Evolutionary conservation across 371 early-diverging fungal genomes (phyloP).

Genomic region (Zychaea mexicana): DNA sequence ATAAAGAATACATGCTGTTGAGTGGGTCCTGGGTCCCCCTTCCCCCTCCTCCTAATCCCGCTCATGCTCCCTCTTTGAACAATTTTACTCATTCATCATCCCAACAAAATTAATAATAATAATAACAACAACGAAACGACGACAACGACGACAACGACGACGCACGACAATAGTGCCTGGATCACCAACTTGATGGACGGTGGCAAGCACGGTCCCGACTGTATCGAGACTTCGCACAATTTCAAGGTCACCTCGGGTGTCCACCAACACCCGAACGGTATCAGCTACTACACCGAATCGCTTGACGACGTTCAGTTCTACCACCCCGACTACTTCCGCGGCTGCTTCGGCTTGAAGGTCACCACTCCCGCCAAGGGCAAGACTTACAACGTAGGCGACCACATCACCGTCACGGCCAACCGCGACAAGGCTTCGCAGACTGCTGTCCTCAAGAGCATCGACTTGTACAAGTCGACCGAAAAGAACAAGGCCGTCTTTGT

Average conservation of each 20-base stretch:
- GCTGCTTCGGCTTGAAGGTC: constrained; percentile 48
- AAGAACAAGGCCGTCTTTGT: constrained; percentile 15
- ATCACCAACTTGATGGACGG: constrained; percentile 44
- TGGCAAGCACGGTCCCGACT: constrained; percentile 48
- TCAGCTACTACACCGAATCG: constrained; percentile 45
- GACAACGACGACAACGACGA: too few relatives aligned
- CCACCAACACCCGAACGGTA: constrained; percentile 57
- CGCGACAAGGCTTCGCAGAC: constrained; percentile 44
- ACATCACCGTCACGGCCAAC: constrained; percentile 31
- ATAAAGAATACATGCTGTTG: constrained; percentile 2
- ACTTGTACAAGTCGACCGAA: constrained; percentile 41
- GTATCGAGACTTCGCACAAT: constrained; percentile 54
- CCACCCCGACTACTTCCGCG: constrained; percentile 29
- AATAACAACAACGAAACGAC: neutral
- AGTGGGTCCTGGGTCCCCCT: neutral
- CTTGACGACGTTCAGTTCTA: constrained; percentile 36
- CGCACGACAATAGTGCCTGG: constrained; percentile 45
- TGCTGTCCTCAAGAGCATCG: constrained; percentile 33
- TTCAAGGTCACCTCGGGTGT: constrained; percentile 66
- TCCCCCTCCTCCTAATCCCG: too few relatives aligned
- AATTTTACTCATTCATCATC: too few relatives aligned
- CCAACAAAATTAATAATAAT: too few relatives aligned
- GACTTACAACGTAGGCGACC: constrained; percentile 26
- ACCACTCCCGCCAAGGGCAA: constrained; percentile 30
- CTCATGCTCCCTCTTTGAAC: too few relatives aligned